A percentile compares a stretch with the other conserved stretches of the same genome.
These are phyloP conservation scores for Stephania yunnanensis DNA, from an alignment of 164 flowering plant species.

Conservation along the genomic window DNA sequence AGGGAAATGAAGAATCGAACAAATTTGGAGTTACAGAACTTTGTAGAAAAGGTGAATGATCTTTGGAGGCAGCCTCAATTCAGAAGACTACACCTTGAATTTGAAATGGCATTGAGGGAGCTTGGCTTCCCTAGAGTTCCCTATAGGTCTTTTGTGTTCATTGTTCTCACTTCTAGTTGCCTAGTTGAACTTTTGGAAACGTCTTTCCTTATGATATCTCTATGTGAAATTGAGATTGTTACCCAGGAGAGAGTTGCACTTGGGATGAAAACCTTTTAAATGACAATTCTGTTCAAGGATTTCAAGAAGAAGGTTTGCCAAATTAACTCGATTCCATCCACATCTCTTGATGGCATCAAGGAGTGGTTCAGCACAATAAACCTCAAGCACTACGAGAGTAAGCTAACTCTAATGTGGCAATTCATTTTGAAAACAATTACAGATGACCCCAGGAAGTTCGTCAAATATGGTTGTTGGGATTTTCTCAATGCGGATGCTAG, in stretches of 20 bases:
- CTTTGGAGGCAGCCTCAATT: slow-evolving; percentile 70
- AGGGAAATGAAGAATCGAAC: slow-evolving; percentile 71
- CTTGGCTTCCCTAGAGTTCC: slow-evolving; percentile 89
- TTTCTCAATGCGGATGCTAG: slow-evolving; percentile 72
- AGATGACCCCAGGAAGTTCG: slow-evolving; percentile 66
- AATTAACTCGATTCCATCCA: slow-evolving; percentile 72
- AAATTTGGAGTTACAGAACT: slow-evolving; percentile 60
- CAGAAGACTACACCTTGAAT: slow-evolving; percentile 58
- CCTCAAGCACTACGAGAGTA: slow-evolving; percentile 81
- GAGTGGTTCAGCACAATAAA: slow-evolving; percentile 86
- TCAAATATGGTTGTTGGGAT: slow-evolving; percentile 88
- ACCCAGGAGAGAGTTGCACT: slow-evolving; percentile 78
- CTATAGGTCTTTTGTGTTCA: slow-evolving; percentile 61
- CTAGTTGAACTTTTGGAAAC: slow-evolving; percentile 71
- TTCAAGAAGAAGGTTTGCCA: slow-evolving; percentile 75
- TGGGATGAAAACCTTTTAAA: slow-evolving; percentile 79
- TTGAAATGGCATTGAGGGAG: slow-evolving; percentile 80
- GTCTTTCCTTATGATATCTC: slow-evolving; percentile 63
- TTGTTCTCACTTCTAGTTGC: slow-evolving; percentile 76
- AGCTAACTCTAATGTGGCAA: slow-evolving; percentile 67
- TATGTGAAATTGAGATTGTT: slow-evolving; percentile 81
- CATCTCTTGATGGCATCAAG: slow-evolving; percentile 77
- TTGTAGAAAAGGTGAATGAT: slow-evolving; percentile 69
- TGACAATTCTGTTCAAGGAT: slow-evolving; percentile 84
- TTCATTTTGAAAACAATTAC: slow-evolving; percentile 64